Evolutionary conservation across 1,284 basidiomycete genomes (phyloP), one percentile per base, ranked within the genome.

Genomic region (Serendipita sp.): DNA sequence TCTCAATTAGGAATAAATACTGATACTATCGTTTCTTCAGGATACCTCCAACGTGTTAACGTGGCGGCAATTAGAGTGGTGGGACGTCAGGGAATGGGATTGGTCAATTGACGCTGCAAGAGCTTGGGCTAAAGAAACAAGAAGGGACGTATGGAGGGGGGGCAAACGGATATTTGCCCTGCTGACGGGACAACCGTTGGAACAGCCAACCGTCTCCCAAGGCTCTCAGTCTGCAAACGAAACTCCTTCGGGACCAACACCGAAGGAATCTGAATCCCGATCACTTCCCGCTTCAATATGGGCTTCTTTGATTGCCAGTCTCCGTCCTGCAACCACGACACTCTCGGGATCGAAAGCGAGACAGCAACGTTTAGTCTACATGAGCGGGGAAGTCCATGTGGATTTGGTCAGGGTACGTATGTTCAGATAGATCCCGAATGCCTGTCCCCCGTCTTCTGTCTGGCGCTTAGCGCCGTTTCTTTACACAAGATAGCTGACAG

Each of bases 311-410:
- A 81, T 78, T 67, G 76, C 80, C 26, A 69, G 75, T n/a, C 53
- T 58, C 15, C 53, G 60, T 61, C 64, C 38, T 34, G 62, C 35
- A 60, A 63, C 2, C 47, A 45, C 34, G n/a, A 26, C 2, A 47
- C 43, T 22, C 38, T 50, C 32, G 60, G 15, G 3, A 60, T 58
- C n/a, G 41, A 45, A 34, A 32, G 30, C 53, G 30, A n/a, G 53
- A 29, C 17, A 58, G n/a, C 74, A 74, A 38, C 77, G 77, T n/a
- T 73, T 74, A 60, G 67, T 72, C n/a, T 87, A 78, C 71, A 82
- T 77, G 17, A 87, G 88, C 67, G 87, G 88, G 10, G 87, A 90
- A 68, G 85, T 87, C 5, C 88, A 90, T 71, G 88, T 82, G 10
- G 83, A 87, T 72, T 76, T 89, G 49, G 75, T 88, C 65, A 82